Conservation (phyloP, 83 land plant genomes). For the Larix sibirica region DNA sequence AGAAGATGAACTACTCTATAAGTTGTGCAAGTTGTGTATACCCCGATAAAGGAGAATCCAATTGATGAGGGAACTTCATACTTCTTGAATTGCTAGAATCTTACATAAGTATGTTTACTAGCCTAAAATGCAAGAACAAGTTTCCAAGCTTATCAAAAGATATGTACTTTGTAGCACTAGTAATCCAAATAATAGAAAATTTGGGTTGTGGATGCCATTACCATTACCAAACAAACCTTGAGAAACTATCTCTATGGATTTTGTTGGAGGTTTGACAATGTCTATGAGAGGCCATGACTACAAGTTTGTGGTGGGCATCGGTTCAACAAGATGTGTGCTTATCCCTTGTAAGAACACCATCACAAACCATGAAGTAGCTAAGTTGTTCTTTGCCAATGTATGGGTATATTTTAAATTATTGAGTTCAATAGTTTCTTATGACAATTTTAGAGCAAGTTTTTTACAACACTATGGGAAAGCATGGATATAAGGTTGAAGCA, state of each 20-base stretch:
- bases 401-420: not conserved
- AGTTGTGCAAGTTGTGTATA: not conserved
- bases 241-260: not conserved
- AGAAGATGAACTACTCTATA: not conserved
- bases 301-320: not conserved
- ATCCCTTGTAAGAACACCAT: not conserved
- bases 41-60: not conserved
- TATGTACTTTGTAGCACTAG: not conserved
- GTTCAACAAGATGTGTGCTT: not conserved
- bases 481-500: not conserved
- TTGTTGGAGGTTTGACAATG: not conserved
- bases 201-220: not conserved
- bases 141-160: not conserved
- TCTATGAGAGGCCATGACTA: not conserved
- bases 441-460: not conserved
- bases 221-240: not conserved
- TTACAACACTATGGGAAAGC: not conserved
- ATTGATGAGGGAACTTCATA: not conserved
- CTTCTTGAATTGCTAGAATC: not conserved
- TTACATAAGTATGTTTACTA: not conserved
- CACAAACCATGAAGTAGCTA: not conserved
- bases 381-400: not conserved
- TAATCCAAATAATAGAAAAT: not conserved
- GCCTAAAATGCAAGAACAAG: not conserved
- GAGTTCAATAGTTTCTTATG: not conserved